A percentile compares a stretch with the other conserved stretches of the same genome.
These are phyloP conservation scores for Mycena capillaripes DNA, from an alignment of 768 basidiomycete genomes.

Conservation along the genomic window DNA sequence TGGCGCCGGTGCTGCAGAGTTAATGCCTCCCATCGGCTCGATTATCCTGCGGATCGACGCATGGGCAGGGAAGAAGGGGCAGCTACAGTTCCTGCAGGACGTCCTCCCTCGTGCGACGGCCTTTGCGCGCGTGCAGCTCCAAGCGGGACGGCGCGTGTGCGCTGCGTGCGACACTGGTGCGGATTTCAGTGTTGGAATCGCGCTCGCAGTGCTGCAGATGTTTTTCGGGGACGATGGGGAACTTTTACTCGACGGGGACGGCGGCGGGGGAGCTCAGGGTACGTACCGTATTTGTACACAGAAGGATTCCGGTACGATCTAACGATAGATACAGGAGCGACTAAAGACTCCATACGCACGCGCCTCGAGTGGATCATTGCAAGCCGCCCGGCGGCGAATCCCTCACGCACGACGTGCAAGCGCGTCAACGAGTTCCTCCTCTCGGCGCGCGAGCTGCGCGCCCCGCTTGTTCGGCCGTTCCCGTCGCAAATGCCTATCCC, in stretches of 20 bases:
- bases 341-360: slow-evolving; percentile 76
- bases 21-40: background rate
- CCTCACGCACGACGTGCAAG: slow-evolving; percentile 85
- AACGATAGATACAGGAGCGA: slow-evolving; percentile 38
- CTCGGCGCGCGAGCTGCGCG: slow-evolving; percentile 46
- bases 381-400: slow-evolving; percentile 82
- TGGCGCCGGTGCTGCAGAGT: background rate
- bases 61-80: slow-evolving; percentile 67
- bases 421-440: slow-evolving; percentile 83
- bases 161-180: slow-evolving; percentile 70
- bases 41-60: slow-evolving; percentile 40
- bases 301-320: background rate
- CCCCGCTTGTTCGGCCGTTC: slow-evolving; percentile 23
- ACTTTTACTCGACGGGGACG: slow-evolving; percentile 27
- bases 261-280: too few species aligned
- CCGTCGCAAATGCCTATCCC: background rate
- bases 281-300: background rate
- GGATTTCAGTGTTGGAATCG: slow-evolving; percentile 76
- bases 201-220: slow-evolving; percentile 66
- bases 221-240: slow-evolving; percentile 72
- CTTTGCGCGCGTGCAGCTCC: slow-evolving; percentile 61
- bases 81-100: slow-evolving; percentile 60
- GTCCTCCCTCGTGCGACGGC: slow-evolving; percentile 63
- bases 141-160: slow-evolving; percentile 54
- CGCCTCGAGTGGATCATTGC: slow-evolving; percentile 91